Evolutionary conservation across 768 basidiomycete genomes (phyloP), one percentile per base, ranked within the genome.

Genomic region (Boletus edulis): DNA sequence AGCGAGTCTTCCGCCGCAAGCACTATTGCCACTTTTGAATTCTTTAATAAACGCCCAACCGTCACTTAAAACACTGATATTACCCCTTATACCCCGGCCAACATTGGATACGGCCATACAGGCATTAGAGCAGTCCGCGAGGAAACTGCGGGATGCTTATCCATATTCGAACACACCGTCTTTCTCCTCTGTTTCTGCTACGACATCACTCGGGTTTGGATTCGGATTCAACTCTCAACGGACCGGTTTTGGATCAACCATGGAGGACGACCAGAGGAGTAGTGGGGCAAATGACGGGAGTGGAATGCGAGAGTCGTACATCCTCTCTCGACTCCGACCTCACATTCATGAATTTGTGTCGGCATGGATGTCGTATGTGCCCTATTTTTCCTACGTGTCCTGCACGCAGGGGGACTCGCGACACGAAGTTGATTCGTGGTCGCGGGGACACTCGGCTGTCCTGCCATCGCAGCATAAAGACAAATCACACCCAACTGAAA

Each of bases 51-150:
- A 78, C 54, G 71, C 77, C 1, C 84, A 91, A 58, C 91, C 91
- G 0, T 76, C 81, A 4, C 74, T 94, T 46, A 94, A 90, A 69
- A 77, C 84, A 3, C 71, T 81, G 10, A 80, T 94, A 52, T 72
- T 94, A 37, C 84, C 85, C 32, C 76, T 94, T 37, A 91, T 94
- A 65, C 91, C 91, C 48, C 83, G 89, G n/a, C 91, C 91, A 14
- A 87, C 90, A 2, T 74, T 92, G 54, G 86, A 90, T 31, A 84
- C 80, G 31, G 91, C 89, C 11, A 69, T 84, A 29, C 82, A 90
- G 62, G 84, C 85, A 13, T 72, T 94, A 24, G 78, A 79, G 34
- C 80, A 78, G 57, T 85, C 88, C 8, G 81, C 86, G 29, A 83
- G 82, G 73, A 89, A 84, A 66, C 78, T 94, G 39, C 82, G 83